Evolutionary conservation across 225 moss, liverwort and hornwort genomes (phyloP).

Genomic region (Rhytidiadelphus loreus): DNA sequence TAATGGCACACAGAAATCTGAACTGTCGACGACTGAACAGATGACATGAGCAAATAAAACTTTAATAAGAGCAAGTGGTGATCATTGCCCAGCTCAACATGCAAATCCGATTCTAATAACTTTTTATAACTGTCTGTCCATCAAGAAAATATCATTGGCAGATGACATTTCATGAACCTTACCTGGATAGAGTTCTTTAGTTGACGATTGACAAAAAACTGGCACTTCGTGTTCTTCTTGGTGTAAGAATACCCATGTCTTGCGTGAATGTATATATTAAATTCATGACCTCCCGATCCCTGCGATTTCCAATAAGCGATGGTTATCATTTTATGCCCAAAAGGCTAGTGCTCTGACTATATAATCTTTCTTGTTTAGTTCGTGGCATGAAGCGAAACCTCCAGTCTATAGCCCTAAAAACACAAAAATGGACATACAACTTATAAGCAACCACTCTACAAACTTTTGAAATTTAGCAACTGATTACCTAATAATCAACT

Average conservation of each 20-base stretch:
- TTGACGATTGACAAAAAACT: constrained; percentile 33
- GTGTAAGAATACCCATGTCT: constrained; percentile 40
- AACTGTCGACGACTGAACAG: neutral
- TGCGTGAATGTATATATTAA: constrained; percentile 35
- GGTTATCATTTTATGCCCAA: neutral
- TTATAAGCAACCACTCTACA: neutral
- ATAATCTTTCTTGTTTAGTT: neutral
- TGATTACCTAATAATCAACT: neutral
- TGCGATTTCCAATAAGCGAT: neutral
- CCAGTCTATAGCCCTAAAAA: neutral
- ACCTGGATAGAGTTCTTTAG: constrained; percentile 39
- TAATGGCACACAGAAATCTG: neutral
- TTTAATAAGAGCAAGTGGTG: neutral
- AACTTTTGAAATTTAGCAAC: neutral
- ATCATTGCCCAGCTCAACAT: neutral
- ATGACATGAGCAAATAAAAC: neutral
- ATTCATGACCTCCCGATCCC: constrained; percentile 36
- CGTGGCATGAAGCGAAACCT: neutral
- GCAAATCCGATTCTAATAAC: neutral
- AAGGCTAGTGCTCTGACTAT: neutral
- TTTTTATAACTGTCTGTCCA: neutral
- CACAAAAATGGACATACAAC: neutral
- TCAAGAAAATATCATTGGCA: neutral
- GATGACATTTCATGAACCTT: neutral
- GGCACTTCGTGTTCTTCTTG: constrained; percentile 33